Conservation (phyloP, 2,329 filamentous ascomycete species). For the Fusarium albidum region DNA sequence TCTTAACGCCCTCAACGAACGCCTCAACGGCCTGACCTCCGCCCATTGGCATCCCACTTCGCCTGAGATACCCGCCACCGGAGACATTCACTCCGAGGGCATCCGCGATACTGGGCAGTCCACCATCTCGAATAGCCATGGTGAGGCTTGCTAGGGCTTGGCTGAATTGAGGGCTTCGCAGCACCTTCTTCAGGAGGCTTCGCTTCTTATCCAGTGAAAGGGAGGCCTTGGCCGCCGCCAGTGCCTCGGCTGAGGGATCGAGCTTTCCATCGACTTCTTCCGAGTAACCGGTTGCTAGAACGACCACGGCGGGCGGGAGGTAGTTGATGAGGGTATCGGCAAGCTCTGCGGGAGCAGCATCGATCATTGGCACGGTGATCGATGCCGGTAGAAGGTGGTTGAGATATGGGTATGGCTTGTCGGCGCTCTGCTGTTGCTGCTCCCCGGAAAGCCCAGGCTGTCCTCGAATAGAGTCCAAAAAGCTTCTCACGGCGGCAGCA, state of each 20-base stretch:
- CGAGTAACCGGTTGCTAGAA: constrained; percentile 73
- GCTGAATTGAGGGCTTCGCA: constrained; percentile 88
- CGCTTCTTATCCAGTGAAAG: constrained; percentile 82
- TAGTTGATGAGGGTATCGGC: constrained; percentile 79
- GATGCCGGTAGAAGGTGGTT: constrained; percentile 83
- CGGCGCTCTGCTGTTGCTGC: constrained; percentile 45
- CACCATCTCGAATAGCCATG: constrained; percentile 87
- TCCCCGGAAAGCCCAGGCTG: constrained; percentile 52
- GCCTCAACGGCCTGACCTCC: constrained; percentile 89
- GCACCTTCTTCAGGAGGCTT: constrained; percentile 78
- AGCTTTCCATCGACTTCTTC: constrained; percentile 63
- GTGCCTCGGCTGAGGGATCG: constrained; percentile 73
- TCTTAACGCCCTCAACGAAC: constrained; percentile 90
- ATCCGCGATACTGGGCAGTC: constrained; percentile 87
- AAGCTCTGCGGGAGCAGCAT: constrained; percentile 68
- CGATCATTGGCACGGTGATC: constrained; percentile 80
- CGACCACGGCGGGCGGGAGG: constrained; percentile 80
- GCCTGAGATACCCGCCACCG: constrained; percentile 83
- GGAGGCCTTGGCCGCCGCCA: constrained; percentile 77
- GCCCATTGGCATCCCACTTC: constrained; percentile 83
- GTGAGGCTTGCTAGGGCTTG: constrained; percentile 88
- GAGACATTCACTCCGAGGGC: constrained; percentile 82
- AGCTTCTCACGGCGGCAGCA: constrained; percentile 82
- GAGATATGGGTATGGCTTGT: constrained; percentile 81
- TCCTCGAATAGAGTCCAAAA: constrained; percentile 82